Evolutionary conservation across 495 filamentous ascomycete species (phyloP).

Genomic region (Aspergillus panamensis): DNA sequence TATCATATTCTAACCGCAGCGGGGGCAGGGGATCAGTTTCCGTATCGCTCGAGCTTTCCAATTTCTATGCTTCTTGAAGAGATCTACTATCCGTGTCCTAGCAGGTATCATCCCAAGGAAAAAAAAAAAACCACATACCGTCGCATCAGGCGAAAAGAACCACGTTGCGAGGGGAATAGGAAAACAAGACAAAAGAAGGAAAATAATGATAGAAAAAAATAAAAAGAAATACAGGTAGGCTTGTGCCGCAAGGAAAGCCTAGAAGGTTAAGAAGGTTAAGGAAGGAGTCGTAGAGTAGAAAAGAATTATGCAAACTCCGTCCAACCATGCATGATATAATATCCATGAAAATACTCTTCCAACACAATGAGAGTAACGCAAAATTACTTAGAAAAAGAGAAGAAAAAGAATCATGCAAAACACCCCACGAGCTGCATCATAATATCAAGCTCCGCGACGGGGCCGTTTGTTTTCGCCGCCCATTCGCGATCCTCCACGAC

Average conservation of each 20-base stretch:
- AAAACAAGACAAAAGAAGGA: conserved; percentile 8
- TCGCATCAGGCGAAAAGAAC: not conserved
- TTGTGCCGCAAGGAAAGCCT: not conserved
- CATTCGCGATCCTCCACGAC: conserved; percentile 37
- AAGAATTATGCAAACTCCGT: conserved; percentile 20
- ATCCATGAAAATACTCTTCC: too few relatives aligned
- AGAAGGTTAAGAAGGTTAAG: not conserved
- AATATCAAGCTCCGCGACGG: conserved; percentile 38
- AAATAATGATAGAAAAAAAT: conserved; percentile 15
- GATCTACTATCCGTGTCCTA: not conserved
- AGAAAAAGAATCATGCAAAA: conserved; percentile 13
- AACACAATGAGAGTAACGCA: not conserved
- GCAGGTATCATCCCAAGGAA: not conserved
- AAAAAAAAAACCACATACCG: too few relatives aligned
- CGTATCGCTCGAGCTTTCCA: not conserved
- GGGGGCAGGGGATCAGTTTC: not conserved
- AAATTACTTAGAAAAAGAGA: not conserved
- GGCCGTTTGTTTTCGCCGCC: conserved; percentile 45
- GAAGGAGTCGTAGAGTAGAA: conserved; percentile 6
- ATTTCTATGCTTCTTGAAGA: not conserved
- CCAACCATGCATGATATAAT: conserved; percentile 22
- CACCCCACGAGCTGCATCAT: not conserved
- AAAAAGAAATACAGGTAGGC: conserved; percentile 16
- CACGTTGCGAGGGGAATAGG: not conserved
- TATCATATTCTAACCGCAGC: not conserved